Evolutionary conservation across 2,329 filamentous ascomycete species (phyloP).

Genomic region (Alternaria sp.): DNA sequence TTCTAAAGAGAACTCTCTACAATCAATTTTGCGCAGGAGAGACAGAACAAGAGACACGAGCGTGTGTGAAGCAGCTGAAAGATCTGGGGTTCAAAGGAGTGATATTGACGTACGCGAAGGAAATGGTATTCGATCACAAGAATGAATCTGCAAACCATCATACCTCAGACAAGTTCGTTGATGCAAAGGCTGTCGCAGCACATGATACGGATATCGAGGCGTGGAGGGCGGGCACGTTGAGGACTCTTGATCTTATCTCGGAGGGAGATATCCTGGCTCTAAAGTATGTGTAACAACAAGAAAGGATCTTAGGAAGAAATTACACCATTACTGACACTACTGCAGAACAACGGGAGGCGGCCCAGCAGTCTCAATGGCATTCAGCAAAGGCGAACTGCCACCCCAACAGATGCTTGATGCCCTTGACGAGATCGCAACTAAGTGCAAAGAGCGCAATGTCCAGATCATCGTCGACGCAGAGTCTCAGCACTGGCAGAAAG

Average conservation of each 20-base stretch:
- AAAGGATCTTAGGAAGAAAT: not conserved
- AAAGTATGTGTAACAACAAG: constrained; percentile 29
- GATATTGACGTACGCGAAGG: constrained; percentile 83
- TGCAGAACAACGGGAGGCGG: constrained; percentile 57
- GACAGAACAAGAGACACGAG: constrained; percentile 71
- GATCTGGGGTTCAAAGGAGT: constrained; percentile 83
- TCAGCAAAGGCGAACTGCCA: constrained; percentile 47
- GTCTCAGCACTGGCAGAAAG: constrained; percentile 56
- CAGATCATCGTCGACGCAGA: constrained; percentile 60
- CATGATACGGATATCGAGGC: constrained; percentile 49
- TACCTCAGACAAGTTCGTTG: constrained; percentile 22
- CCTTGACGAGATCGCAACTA: constrained; percentile 52
- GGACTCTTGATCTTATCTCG: constrained; percentile 41
- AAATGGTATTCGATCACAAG: constrained; percentile 60
- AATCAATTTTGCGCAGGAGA: constrained; percentile 90
- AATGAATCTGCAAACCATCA: constrained; percentile 29
- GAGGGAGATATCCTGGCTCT: constrained; percentile 45
- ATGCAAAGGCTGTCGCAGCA: constrained; percentile 8
- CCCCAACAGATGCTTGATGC: constrained; percentile 56
- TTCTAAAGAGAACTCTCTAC: constrained; percentile 85
- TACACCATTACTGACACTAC: constrained; percentile 17
- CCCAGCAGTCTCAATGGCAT: constrained; percentile 50
- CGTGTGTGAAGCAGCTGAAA: constrained; percentile 68
- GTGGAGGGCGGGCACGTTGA: constrained; percentile 40
- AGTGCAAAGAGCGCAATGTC: constrained; percentile 52